Evolutionary conservation across 2,329 filamentous ascomycete species (phyloP).

Genomic region (Thelonectria discophora): DNA sequence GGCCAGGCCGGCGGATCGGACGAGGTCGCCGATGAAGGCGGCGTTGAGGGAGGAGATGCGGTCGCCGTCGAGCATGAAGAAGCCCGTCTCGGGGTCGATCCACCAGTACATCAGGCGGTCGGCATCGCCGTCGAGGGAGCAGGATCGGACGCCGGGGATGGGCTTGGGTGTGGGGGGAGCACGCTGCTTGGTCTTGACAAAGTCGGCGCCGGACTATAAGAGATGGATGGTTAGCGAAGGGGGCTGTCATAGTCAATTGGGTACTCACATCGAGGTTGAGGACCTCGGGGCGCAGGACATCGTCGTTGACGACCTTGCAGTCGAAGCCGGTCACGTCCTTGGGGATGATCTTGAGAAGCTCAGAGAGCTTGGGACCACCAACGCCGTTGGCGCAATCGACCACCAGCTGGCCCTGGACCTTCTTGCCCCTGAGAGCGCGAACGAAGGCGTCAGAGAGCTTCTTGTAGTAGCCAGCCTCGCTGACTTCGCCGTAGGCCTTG

Average conservation of each 20-base stretch:
- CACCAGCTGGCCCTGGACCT: slow-evolving; percentile 76
- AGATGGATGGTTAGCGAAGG: slow-evolving; percentile 14
- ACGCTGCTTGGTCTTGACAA: slow-evolving; percentile 95
- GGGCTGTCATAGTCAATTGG: background rate
- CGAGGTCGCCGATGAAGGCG: slow-evolving; percentile 90
- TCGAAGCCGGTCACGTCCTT: slow-evolving; percentile 75
- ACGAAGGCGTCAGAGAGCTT: slow-evolving; percentile 89
- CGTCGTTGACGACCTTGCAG: slow-evolving; percentile 90
- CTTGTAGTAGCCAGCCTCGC: slow-evolving; percentile 92
- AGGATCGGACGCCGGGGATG: slow-evolving; percentile 78
- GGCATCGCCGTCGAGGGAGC: slow-evolving; percentile 93
- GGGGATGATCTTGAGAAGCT: slow-evolving; percentile 85
- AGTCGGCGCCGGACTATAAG: slow-evolving; percentile 89
- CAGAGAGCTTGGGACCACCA: slow-evolving; percentile 87
- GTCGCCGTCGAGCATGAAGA: slow-evolving; percentile 94
- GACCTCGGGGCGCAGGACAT: slow-evolving; percentile 87
- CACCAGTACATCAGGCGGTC: slow-evolving; percentile 98
- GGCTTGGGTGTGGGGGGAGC: slow-evolving; percentile 86
- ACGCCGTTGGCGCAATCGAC: slow-evolving; percentile 98
- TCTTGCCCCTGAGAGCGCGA: slow-evolving; percentile 80
- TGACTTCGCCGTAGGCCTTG: slow-evolving; percentile 87
- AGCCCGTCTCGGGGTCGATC: slow-evolving; percentile 80
- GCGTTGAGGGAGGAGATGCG: slow-evolving; percentile 95
- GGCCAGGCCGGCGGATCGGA: slow-evolving; percentile 79
- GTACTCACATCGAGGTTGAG: slow-evolving; percentile 83